phyloP scores from a whole-genome alignment of 208 protist genomes.

The Acanthamoeba lenticulata region DNA sequence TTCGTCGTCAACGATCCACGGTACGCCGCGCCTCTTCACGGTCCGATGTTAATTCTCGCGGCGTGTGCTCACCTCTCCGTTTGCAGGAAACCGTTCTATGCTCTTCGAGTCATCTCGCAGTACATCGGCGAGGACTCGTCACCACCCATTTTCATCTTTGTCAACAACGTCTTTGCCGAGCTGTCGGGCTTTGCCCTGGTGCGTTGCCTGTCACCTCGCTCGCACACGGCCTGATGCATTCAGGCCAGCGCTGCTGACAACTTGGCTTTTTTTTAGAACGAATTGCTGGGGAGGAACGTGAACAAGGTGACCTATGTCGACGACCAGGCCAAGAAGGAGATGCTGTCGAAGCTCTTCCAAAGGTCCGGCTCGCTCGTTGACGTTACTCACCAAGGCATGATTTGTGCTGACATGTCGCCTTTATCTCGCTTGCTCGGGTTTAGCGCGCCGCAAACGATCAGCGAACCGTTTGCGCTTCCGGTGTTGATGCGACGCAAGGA shows the following conservation, averaged over 20 bases:
- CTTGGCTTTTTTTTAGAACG: background rate
- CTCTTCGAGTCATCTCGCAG: background rate
- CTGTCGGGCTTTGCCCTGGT: conserved; percentile 11
- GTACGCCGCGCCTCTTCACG: background rate
- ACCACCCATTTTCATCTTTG: conserved; percentile 20
- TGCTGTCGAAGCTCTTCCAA: conserved; percentile 1
- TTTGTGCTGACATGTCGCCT: background rate
- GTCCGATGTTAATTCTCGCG: too few relatives aligned
- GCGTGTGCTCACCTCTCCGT: too few relatives aligned
- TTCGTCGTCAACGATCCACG: background rate
- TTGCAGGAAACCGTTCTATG: conserved; percentile 10
- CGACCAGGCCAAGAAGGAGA: background rate
- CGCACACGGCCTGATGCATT: background rate
- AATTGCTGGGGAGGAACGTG: background rate
- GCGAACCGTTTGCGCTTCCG: background rate
- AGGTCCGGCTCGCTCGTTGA: background rate
- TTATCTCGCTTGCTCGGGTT: background rate
- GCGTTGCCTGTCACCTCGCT: background rate
- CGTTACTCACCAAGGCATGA: background rate
- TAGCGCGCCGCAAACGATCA: conserved; percentile 24
- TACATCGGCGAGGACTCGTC: conserved; percentile 29
- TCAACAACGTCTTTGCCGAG: background rate
- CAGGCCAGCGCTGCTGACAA: background rate
- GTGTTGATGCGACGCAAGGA: conserved; percentile 17
- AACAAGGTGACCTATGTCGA: background rate